phyloP scores from a whole-genome alignment of 2,329 filamentous ascomycete genomes.

The Hymenoscyphus infarciens region DNA sequence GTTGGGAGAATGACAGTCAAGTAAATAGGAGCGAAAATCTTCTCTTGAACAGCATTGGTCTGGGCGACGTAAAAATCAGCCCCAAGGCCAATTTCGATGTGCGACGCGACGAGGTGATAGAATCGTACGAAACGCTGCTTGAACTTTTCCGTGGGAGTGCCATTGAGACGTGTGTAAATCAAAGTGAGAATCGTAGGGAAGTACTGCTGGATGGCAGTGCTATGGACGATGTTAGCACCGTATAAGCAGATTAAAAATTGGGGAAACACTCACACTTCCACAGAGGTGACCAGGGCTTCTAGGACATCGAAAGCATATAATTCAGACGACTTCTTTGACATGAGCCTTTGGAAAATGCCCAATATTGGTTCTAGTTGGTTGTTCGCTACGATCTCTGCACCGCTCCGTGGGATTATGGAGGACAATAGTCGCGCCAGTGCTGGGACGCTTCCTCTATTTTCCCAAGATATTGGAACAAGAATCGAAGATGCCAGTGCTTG shows the following conservation, averaged over 20 bases:
- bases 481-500: constrained; percentile 74
- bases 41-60: constrained; percentile 75
- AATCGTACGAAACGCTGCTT: constrained; percentile 87
- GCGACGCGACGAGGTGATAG: constrained; percentile 87
- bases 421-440: constrained; percentile 81
- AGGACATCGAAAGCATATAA: constrained; percentile 84
- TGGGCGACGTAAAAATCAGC: constrained; percentile 87
- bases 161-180: constrained; percentile 66
- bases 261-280: constrained; percentile 58
- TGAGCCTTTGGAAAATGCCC: constrained; percentile 92
- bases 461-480: constrained; percentile 81
- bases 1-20: constrained; percentile 80
- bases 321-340: constrained; percentile 67
- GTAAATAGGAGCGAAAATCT: constrained; percentile 82
- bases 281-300: constrained; percentile 70
- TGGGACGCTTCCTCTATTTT: constrained; percentile 87
- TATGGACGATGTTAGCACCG: constrained; percentile 38
- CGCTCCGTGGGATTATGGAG: constrained; percentile 76
- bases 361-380: constrained; percentile 84
- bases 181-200: constrained; percentile 67
- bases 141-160: constrained; percentile 70
- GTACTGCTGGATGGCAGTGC: constrained; percentile 55
- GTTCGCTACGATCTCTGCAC: constrained; percentile 67
- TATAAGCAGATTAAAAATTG: background rate
- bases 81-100: constrained; percentile 68